Conservation (phyloP, 2,329 filamentous ascomycete species). For the Helotiales sp. region DNA sequence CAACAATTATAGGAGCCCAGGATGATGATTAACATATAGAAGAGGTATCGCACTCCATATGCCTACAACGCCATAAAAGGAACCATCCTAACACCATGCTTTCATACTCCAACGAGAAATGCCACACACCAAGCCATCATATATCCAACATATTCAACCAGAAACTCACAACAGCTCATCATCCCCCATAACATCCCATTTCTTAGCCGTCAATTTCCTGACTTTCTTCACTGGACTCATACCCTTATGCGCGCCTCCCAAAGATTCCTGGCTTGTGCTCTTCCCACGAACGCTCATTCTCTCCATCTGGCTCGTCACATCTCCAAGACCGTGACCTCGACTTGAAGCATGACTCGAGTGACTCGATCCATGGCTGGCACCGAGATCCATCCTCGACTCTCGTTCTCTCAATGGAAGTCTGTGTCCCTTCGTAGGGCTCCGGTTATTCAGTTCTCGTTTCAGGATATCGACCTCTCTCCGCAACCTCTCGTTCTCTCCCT, state of each 20-base stretch:
- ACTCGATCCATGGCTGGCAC: background rate
- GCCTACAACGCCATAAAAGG: too few relatives aligned
- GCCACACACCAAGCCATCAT: background rate
- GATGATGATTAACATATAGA: too few relatives aligned
- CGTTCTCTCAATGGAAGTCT: conserved; percentile 10
- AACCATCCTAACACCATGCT: too few relatives aligned
- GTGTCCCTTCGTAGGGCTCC: conserved; percentile 42
- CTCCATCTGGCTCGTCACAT: conserved; percentile 12
- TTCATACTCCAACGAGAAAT: background rate
- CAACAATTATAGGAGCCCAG: too few relatives aligned
- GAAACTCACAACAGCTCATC: conserved; percentile 22
- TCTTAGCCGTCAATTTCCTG: conserved; percentile 30
- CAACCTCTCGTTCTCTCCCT: conserved; percentile 70
- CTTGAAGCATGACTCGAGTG: too few relatives aligned
- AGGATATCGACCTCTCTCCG: conserved; percentile 64
- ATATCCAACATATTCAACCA: background rate
- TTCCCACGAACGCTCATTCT: conserved; percentile 12
- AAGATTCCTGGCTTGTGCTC: background rate
- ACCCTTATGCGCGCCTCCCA: background rate
- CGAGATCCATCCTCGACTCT: conserved; percentile 11
- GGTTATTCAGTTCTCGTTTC: conserved; percentile 60
- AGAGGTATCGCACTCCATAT: too few relatives aligned
- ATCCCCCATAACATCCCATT: conserved; percentile 34
- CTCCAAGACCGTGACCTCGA: too few relatives aligned
- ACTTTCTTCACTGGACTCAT: conserved; percentile 31